Evolutionary conservation across 1,284 basidiomycete genomes (phyloP), one percentile per base, ranked within the genome.

Genomic region (Trichosporon sp.): DNA sequence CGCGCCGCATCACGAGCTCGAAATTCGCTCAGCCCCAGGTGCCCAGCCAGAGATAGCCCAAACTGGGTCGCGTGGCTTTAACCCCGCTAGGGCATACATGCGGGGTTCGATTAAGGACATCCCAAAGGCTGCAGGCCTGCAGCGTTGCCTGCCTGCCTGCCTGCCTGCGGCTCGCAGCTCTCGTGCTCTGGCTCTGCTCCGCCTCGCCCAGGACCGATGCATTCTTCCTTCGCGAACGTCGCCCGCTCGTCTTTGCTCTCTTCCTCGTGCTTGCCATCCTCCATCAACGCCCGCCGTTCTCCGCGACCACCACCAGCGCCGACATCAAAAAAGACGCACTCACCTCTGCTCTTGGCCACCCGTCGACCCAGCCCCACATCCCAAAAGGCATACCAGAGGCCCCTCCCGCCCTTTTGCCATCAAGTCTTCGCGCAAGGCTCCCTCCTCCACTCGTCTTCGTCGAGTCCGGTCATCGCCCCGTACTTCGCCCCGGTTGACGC

Each of bases 51-150:
- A n/a, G 18, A 18, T 3, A 21, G 56, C 27, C 23, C 27, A 56
- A 56, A 56, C 23, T 56, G 25, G 51, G 56, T 60, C 56, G 56
- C 56, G 56, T 60, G 56, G 56, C 56, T 60, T 60, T 60, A 31
- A 31, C 27, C 27, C 56, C 56, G 56, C 56, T 32, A 31, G 27
- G 56, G 56, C 56, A 11, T 60, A 60, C 56, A 31, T 60, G 56
- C 29, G 56, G 53, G 56, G 56, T 32, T 29, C 29, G 56, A 32
- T 60, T 60, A 60, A 60, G 56, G 29, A 31, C 21, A 8, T 11
- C 21, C 44, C 44, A n/a, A n/a, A n/a, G n/a, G n/a, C n/a, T 23
- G 38, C 38, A 42, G 38, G 38, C 38, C 38, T 42, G 15, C 38
- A 42, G 38, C 5, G 2, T 18, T 12, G 18, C 47, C 21, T 25